Percentiles rank a stretch among this genome's conserved stretches.
Evolutionary conservation across 2,329 filamentous ascomycete species (phyloP).

Genomic region (Penicillium sp.): DNA sequence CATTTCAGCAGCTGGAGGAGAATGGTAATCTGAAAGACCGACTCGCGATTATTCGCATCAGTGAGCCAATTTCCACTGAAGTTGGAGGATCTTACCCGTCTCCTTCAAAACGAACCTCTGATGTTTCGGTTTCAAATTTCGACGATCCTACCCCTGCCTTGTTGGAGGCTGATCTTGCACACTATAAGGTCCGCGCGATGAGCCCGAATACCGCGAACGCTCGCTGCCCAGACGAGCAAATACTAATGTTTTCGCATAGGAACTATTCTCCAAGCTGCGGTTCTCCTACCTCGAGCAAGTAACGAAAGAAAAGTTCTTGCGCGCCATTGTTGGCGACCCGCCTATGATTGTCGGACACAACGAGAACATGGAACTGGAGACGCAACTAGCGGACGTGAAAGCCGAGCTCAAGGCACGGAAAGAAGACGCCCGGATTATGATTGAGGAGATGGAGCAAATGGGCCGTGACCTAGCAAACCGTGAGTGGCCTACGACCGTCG

Average conservation of each 20-base stretch:
- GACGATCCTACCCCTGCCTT: constrained; percentile 71
- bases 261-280: constrained; percentile 91
- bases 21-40: constrained; percentile 50
- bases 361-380: constrained; percentile 78
- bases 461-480: constrained; percentile 63
- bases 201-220: not conserved
- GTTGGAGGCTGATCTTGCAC: constrained; percentile 77
- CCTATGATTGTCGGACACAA: constrained; percentile 78
- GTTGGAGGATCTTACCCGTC: constrained; percentile 27
- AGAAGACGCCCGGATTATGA: constrained; percentile 70
- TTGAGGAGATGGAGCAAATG: constrained; percentile 69
- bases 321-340: constrained; percentile 85
- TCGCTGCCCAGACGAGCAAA: not conserved
- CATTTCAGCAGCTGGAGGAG: constrained; percentile 50
- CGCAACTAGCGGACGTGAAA: constrained; percentile 69
- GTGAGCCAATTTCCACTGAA: constrained; percentile 66
- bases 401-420: constrained; percentile 76
- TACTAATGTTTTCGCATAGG: constrained; percentile 44
- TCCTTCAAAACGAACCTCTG: constrained; percentile 62
- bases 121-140: constrained; percentile 69
- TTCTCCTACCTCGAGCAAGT: constrained; percentile 98
- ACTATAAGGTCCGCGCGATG: constrained; percentile 66
- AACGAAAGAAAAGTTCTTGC: constrained; percentile 96
- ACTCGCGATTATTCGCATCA: constrained; percentile 73
- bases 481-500: constrained; percentile 33